These are phyloP conservation scores for Pleurotus ostreatus DNA, from an alignment of 768 basidiomycete species.

Conservation along the genomic window DNA sequence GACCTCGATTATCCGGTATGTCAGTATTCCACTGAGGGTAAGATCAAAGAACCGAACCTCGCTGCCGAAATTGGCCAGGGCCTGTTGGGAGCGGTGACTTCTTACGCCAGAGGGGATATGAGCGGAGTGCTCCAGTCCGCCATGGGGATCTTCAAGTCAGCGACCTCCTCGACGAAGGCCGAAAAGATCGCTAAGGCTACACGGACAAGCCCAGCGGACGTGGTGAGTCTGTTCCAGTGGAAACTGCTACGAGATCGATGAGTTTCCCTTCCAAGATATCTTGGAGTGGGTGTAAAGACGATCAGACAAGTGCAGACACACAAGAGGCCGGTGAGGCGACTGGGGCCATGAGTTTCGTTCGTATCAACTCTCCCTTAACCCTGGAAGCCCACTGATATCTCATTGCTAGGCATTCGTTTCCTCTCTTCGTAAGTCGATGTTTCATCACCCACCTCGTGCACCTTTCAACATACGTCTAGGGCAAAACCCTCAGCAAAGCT, in stretches of 20 bases:
- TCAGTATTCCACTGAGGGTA: constrained; percentile 92
- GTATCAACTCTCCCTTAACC: constrained; percentile 17
- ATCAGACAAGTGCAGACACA: constrained; percentile 80
- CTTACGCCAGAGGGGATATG: constrained; percentile 79
- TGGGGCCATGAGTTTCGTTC: constrained; percentile 77
- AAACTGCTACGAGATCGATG: not conserved
- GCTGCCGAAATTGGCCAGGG: constrained; percentile 85
- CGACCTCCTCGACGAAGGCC: constrained; percentile 66
- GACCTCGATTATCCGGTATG: not conserved
- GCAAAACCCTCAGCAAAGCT: constrained; percentile 46
- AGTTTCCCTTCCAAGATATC: constrained; percentile 48
- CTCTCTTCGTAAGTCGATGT: constrained; percentile 38
- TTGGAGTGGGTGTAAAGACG: constrained; percentile 79
- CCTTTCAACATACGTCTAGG: constrained; percentile 19
- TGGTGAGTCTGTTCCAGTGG: constrained; percentile 43
- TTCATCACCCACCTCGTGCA: not conserved
- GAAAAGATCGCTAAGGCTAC: constrained; percentile 55
- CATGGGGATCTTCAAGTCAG: constrained; percentile 68
- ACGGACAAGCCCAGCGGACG: constrained; percentile 83
- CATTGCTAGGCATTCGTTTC: constrained; percentile 50
- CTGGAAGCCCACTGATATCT: not conserved
- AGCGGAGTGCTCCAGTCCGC: constrained; percentile 73
- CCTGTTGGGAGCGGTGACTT: constrained; percentile 69
- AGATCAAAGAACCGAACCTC: constrained; percentile 90
- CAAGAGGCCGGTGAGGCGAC: constrained; percentile 61